These are phyloP conservation scores for Colletotrichum sp. DNA, from an alignment of 2,329 filamentous ascomycete species.

Conservation along the genomic window DNA sequence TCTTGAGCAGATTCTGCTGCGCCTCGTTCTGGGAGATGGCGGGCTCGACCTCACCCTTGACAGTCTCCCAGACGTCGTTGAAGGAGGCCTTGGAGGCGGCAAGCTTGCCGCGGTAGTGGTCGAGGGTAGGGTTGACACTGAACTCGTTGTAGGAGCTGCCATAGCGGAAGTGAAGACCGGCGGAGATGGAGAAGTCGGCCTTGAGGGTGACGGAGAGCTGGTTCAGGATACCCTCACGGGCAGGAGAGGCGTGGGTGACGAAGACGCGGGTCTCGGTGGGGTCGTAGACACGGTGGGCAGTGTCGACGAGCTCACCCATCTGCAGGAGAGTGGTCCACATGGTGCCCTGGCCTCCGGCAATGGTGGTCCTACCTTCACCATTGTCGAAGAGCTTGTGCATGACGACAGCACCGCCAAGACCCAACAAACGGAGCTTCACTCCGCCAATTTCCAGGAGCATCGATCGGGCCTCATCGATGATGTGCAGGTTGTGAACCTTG, in stretches of 20 bases:
- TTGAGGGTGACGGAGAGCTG: conserved; percentile 97
- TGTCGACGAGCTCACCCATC: conserved; percentile 98
- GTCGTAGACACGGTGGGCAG: conserved; percentile 97
- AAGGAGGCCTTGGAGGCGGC: conserved; percentile 98
- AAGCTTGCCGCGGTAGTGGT: conserved; percentile 98
- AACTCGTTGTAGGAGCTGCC: conserved; percentile 99
- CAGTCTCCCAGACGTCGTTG: conserved; percentile 99
- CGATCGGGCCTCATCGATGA: conserved; percentile 97
- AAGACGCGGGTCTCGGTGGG: conserved; percentile 97
- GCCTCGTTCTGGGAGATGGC: conserved; percentile 93
- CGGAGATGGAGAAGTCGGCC: conserved; percentile 97
- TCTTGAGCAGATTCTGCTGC: conserved; percentile 89
- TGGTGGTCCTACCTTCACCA: conserved; percentile 95
- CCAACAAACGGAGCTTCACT: conserved; percentile 92
- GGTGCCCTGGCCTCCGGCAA: conserved; percentile 95
- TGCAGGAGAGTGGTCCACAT: conserved; percentile 99
- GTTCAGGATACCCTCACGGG: conserved; percentile 94
- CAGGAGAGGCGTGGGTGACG: conserved; percentile 95
- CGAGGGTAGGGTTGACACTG: conserved; percentile 95
- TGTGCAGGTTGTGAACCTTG: conserved; percentile 96
- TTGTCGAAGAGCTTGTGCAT: conserved; percentile 99
- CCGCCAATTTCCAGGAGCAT: conserved; percentile 93
- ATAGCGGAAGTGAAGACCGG: conserved; percentile 96
- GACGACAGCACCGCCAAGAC: conserved; percentile 93
- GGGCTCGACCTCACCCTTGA: conserved; percentile 93